Evolutionary conservation across 257 asterid species (phyloP).

Genomic region (Oldenlandia corymbosa): DNA sequence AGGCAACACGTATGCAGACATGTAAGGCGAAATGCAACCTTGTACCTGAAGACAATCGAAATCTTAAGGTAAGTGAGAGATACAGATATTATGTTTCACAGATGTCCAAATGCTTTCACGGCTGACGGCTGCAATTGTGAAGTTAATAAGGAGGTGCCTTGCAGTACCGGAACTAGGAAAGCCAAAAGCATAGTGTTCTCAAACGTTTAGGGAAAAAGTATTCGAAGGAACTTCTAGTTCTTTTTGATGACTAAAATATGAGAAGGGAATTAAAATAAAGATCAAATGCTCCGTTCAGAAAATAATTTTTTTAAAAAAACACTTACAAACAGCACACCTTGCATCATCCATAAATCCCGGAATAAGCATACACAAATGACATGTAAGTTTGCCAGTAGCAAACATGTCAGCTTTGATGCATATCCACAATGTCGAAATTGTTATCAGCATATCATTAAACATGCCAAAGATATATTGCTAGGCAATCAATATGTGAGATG

Average conservation of each 20-base stretch:
- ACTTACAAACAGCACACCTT: not conserved
- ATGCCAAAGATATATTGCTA: too few species aligned
- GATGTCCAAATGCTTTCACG: not conserved
- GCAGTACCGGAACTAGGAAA: not conserved
- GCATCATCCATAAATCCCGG: not conserved
- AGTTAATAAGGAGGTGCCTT: too few species aligned
- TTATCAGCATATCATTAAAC: too few species aligned
- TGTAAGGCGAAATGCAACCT: conserved; percentile 80
- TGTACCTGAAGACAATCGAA: conserved; percentile 55
- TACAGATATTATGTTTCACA: not conserved
- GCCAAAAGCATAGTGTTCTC: too few species aligned
- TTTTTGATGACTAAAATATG: not conserved
- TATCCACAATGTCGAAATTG: too few species aligned
- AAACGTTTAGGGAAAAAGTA: not conserved
- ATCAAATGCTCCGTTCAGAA: not conserved
- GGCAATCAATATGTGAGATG: not conserved
- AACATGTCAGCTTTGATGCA: too few species aligned
- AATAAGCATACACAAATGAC: not conserved
- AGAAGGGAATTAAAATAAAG: not conserved
- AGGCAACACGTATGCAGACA: conserved; percentile 65
- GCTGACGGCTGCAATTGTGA: not conserved
- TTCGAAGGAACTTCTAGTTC: not conserved
- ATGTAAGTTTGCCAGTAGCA: too few species aligned
- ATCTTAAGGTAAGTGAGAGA: conserved; percentile 5
- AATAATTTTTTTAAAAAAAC: too few species aligned